These are phyloP conservation scores for Oemleria cerasiformis DNA, from an alignment of 306 rosid genomes.

Conservation along the genomic window DNA sequence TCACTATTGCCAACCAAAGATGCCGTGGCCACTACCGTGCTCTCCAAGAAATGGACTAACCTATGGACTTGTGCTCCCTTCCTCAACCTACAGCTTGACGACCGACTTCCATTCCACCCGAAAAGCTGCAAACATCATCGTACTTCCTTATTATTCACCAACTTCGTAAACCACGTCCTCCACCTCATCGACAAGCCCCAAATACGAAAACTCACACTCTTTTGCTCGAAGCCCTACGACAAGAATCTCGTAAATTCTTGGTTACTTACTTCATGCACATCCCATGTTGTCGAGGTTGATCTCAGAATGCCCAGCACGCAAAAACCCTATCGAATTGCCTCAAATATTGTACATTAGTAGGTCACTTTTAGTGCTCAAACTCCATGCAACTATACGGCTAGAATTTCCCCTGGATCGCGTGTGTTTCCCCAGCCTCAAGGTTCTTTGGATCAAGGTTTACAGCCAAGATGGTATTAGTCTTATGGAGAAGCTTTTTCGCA, in stretches of 20 bases:
- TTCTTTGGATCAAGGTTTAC: not conserved
- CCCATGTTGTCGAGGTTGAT: not conserved
- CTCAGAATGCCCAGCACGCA: not conserved
- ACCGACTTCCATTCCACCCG: not conserved
- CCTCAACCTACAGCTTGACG: constrained; percentile 23
- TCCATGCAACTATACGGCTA: not conserved
- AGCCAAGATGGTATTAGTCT: not conserved
- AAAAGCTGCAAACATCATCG: not conserved
- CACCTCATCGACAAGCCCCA: not conserved
- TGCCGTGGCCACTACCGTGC: constrained; percentile 29
- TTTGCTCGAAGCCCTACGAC: not conserved
- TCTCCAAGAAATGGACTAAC: constrained; percentile 33
- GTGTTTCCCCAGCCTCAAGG: constrained; percentile 16
- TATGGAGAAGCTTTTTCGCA: not conserved
- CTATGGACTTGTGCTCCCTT: constrained; percentile 23
- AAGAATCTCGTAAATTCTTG: not conserved
- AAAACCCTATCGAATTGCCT: constrained; percentile 6
- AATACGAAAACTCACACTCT: not conserved
- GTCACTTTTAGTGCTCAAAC: constrained; percentile 6
- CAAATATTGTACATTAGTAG: not conserved
- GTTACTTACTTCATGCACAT: not conserved
- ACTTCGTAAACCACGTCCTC: constrained; percentile 2
- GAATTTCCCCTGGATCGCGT: constrained; percentile 9
- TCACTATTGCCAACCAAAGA: constrained; percentile 33
- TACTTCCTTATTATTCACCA: not conserved